These are phyloP conservation scores for Neospermospora avenae DNA, from an alignment of 2,329 filamentous ascomycete species.

Conservation along the genomic window DNA sequence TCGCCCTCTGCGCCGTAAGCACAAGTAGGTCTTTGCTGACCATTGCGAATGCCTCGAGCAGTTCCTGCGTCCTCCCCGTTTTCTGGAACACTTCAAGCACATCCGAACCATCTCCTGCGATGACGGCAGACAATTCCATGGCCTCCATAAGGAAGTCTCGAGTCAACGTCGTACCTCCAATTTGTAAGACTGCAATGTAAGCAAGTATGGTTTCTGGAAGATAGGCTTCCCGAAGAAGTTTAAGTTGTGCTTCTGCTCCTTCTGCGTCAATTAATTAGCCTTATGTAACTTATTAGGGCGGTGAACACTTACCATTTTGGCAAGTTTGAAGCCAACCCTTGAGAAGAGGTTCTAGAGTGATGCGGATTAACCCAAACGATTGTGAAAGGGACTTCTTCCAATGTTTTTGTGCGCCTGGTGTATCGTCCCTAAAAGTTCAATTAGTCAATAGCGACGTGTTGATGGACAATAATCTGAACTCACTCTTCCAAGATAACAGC, in stretches of 20 bases:
- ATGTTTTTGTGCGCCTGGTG: constrained; percentile 38
- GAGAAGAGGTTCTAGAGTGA: constrained; percentile 58
- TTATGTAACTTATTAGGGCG: neutral
- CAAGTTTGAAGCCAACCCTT: constrained; percentile 55
- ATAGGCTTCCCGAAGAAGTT: constrained; percentile 69
- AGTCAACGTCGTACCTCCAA: constrained; percentile 69
- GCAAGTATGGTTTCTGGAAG: constrained; percentile 83
- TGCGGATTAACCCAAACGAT: constrained; percentile 52
- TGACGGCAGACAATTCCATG: constrained; percentile 77
- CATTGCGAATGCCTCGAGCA: constrained; percentile 69
- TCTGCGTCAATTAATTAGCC: constrained; percentile 23
- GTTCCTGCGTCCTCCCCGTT: constrained; percentile 67
- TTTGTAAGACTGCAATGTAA: constrained; percentile 78
- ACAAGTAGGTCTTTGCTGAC: constrained; percentile 38
- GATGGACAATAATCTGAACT: constrained; percentile 10
- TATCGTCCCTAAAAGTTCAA: constrained; percentile 2
- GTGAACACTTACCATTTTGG: constrained; percentile 22
- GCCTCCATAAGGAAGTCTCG: constrained; percentile 76
- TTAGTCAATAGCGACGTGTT: neutral
- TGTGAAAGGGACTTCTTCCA: constrained; percentile 54
- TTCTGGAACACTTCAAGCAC: constrained; percentile 62
- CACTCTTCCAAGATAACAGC: constrained; percentile 25
- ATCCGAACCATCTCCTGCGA: constrained; percentile 69
- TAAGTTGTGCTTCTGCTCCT: constrained; percentile 57
- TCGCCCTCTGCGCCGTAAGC: constrained; percentile 50